Conservation (phyloP, 2,329 filamentous ascomycete genomes). For the Botryotinia globosa region DNA sequence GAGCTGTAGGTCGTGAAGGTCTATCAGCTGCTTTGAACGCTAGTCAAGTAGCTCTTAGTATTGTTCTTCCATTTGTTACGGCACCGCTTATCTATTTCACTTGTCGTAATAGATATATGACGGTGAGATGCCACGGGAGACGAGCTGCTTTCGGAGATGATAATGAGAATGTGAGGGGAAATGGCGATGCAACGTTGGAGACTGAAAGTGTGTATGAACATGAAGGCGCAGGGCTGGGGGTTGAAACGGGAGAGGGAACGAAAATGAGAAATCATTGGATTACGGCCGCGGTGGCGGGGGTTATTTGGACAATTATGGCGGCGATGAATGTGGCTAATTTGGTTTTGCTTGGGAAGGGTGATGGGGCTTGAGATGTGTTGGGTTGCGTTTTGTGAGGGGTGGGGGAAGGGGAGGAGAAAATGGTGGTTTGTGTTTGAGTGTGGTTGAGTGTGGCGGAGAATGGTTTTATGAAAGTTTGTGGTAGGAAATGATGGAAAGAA, state of each 20-base stretch:
- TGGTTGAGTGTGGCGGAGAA: background rate
- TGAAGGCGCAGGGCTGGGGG: slow-evolving; percentile 21
- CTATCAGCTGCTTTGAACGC: slow-evolving; percentile 70
- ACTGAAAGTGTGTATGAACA: background rate
- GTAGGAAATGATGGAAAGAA: too few species aligned
- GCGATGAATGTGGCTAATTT: slow-evolving; percentile 76
- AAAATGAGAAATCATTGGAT: slow-evolving; percentile 72
- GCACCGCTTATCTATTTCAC: slow-evolving; percentile 86
- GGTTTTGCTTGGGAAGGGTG: slow-evolving; percentile 56
- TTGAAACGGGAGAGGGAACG: slow-evolving; percentile 28
- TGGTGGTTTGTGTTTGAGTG: background rate
- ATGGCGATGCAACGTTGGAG: slow-evolving; percentile 9
- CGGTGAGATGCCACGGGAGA: slow-evolving; percentile 34
- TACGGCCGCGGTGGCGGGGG: slow-evolving; percentile 56
- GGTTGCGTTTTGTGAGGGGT: background rate
- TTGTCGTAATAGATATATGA: slow-evolving; percentile 76
- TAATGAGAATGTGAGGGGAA: slow-evolving; percentile 4
- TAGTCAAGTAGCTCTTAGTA: slow-evolving; percentile 73
- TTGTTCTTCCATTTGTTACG: slow-evolving; percentile 78
- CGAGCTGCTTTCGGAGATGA: background rate
- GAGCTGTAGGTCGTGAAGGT: slow-evolving; percentile 68
- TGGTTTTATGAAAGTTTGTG: accelerated
- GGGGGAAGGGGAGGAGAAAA: too few species aligned
- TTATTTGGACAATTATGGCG: slow-evolving; percentile 71
- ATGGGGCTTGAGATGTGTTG: background rate